These are phyloP conservation scores for Tricholoma terreum DNA, from an alignment of 768 basidiomycete species.

Conservation along the genomic window DNA sequence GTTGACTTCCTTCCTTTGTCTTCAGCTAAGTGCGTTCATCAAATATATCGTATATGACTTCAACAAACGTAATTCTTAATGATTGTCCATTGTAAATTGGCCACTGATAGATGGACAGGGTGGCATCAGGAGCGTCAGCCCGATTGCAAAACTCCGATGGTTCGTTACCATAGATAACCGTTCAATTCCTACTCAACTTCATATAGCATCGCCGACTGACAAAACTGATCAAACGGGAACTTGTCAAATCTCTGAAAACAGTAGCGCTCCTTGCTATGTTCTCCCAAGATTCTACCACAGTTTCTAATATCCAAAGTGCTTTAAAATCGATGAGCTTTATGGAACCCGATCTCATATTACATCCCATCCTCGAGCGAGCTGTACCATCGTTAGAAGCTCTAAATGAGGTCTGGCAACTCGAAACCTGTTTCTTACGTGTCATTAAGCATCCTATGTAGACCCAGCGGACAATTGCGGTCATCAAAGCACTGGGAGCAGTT, in stretches of 20 bases:
- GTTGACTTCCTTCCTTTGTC: neutral
- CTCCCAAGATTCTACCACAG: slow-evolving; percentile 74
- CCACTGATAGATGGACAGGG: slow-evolving; percentile 33
- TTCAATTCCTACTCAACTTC: neutral
- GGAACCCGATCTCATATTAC: slow-evolving; percentile 84
- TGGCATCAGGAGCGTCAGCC: slow-evolving; percentile 77
- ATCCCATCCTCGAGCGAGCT: slow-evolving; percentile 78
- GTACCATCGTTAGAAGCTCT: slow-evolving; percentile 85
- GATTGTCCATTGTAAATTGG: neutral
- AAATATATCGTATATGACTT: slow-evolving; percentile 83
- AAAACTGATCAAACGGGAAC: slow-evolving; percentile 72
- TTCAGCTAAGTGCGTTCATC: slow-evolving; percentile 77
- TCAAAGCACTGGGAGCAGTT: slow-evolving; percentile 81
- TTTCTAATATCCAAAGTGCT: slow-evolving; percentile 72
- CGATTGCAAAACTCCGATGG: slow-evolving; percentile 77
- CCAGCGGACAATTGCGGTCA: slow-evolving; percentile 79
- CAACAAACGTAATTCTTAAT: slow-evolving; percentile 57
- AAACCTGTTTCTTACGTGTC: neutral
- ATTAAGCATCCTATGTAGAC: slow-evolving; percentile 44
- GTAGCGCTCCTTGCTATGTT: slow-evolving; percentile 89
- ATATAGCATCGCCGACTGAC: slow-evolving; percentile 72
- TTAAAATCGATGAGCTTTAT: slow-evolving; percentile 80
- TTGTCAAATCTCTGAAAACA: slow-evolving; percentile 79
- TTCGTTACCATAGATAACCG: slow-evolving; percentile 22
- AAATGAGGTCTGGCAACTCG: slow-evolving; percentile 56